phyloP scores from a whole-genome alignment of 208 protist genomes.

The Wallacemonas collosoma region DNA sequence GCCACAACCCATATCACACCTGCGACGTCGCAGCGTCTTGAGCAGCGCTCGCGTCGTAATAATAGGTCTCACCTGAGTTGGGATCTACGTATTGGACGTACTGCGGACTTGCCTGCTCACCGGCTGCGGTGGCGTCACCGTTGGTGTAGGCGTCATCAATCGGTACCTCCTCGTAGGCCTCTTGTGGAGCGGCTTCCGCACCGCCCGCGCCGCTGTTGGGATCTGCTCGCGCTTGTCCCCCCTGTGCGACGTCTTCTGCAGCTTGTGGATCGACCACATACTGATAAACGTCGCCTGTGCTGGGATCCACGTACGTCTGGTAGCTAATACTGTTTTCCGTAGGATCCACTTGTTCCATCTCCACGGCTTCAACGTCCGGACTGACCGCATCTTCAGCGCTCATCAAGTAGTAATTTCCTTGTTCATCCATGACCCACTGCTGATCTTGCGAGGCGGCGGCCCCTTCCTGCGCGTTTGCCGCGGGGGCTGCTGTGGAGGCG shows the following conservation, averaged over 20 bases:
- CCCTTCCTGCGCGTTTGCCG: too few species aligned
- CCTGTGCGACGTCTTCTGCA: background rate
- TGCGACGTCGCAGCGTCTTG: background rate
- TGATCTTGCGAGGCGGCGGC: constrained; percentile 10
- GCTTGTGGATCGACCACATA: constrained; percentile 22
- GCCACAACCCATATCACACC: too few species aligned
- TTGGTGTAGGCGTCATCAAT: background rate
- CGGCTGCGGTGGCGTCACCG: background rate
- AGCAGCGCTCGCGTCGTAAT: constrained; percentile 20
- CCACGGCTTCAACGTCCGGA: constrained; percentile 13
- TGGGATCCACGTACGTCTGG: constrained; percentile 41
- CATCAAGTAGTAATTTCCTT: constrained; percentile 64
- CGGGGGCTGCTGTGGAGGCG: background rate
- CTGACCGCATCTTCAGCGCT: constrained; percentile 8
- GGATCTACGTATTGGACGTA: constrained; percentile 40
- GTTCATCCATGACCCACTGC: constrained; percentile 50
- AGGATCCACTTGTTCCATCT: constrained; percentile 6
- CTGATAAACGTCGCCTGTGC: constrained; percentile 41
- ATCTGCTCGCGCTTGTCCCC: background rate
- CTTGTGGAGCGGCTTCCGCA: constrained; percentile 4
- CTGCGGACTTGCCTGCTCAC: background rate
- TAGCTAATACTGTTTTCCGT: constrained; percentile 18
- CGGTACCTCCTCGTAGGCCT: background rate
- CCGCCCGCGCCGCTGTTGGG: background rate
- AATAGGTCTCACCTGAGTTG: constrained; percentile 29